Conservation (phyloP, 768 basidiomycete genomes). For the Thelephora aurantiotincta region DNA sequence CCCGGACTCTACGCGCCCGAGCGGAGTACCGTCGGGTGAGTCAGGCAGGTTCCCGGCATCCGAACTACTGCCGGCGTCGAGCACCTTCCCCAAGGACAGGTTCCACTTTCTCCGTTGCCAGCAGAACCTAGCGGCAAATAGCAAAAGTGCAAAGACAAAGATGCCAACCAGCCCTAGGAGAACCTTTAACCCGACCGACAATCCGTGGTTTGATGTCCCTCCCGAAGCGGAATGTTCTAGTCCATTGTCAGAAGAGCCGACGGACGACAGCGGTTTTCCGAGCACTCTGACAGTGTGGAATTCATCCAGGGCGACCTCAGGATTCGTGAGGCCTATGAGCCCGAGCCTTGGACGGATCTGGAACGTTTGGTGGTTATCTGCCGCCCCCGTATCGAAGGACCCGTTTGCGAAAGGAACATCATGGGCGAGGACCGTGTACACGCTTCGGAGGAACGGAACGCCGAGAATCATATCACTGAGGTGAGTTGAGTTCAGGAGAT, state of each 20-base stretch:
- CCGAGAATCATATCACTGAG: slow-evolving; percentile 67
- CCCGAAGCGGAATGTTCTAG: background rate
- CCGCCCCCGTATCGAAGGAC: slow-evolving; percentile 22
- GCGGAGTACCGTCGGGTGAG: too few species aligned
- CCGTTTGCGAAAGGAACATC: slow-evolving; percentile 31
- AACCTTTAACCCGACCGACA: slow-evolving; percentile 48
- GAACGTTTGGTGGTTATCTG: slow-evolving; percentile 12
- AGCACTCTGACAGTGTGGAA: slow-evolving; percentile 59
- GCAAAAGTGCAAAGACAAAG: slow-evolving; percentile 34
- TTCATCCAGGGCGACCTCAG: slow-evolving; percentile 44
- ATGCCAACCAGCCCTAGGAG: slow-evolving; percentile 46
- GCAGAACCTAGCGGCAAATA: slow-evolving; percentile 37
- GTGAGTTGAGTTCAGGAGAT: slow-evolving; percentile 22
- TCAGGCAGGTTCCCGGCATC: too few species aligned
- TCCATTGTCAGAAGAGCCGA: slow-evolving; percentile 5
- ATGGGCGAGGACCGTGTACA: slow-evolving; percentile 68
- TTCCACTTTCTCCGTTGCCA: background rate
- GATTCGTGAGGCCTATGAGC: slow-evolving; percentile 47
- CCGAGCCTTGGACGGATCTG: slow-evolving; percentile 35
- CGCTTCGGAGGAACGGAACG: slow-evolving; percentile 63
- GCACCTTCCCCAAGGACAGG: too few species aligned
- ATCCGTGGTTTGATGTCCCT: slow-evolving; percentile 19
- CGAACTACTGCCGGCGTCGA: too few species aligned
- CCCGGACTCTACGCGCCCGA: too few species aligned
- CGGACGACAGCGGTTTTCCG: slow-evolving; percentile 33